Percentiles rank a stretch among this genome's conserved stretches.
phyloP scores from a whole-genome alignment of 441 rosid species.

The Eugenia klotzschiana region DNA sequence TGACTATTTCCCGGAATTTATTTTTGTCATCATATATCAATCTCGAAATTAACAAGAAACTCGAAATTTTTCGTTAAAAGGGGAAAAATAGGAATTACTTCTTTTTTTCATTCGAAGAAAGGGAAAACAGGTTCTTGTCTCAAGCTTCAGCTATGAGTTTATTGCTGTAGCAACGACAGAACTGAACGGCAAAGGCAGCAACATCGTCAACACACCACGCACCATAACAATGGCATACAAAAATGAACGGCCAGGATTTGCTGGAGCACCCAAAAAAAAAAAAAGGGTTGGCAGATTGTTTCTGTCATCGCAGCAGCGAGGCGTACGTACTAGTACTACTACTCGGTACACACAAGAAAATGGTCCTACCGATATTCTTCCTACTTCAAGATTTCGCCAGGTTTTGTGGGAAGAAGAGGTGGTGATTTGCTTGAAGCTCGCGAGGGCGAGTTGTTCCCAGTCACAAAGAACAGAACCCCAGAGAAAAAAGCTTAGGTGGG shows the following conservation, averaged over 20 bases:
- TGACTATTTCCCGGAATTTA: too few relatives aligned
- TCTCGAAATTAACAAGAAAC: background rate
- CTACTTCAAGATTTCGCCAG: background rate
- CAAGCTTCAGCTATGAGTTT: background rate
- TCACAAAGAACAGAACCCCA: background rate
- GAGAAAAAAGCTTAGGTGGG: background rate
- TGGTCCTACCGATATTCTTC: background rate
- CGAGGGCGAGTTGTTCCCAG: background rate
- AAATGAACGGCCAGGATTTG: slow-evolving; percentile 3
- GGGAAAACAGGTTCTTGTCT: background rate
- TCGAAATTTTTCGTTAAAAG: background rate
- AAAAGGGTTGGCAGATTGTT: background rate
- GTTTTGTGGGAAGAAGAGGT: background rate
- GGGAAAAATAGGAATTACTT: too few relatives aligned
- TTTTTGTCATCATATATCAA: background rate
- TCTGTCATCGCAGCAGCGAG: background rate
- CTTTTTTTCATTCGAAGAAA: background rate
- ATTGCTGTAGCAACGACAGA: background rate
- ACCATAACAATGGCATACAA: background rate
- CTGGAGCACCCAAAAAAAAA: background rate
- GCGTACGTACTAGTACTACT: too few relatives aligned
- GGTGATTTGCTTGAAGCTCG: background rate
- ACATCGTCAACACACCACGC: background rate
- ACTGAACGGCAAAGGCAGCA: background rate
- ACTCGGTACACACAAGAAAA: background rate